These are phyloP conservation scores for Geoglossum cookeanum DNA, from an alignment of 2,329 filamentous ascomycete species.

Conservation along the genomic window DNA sequence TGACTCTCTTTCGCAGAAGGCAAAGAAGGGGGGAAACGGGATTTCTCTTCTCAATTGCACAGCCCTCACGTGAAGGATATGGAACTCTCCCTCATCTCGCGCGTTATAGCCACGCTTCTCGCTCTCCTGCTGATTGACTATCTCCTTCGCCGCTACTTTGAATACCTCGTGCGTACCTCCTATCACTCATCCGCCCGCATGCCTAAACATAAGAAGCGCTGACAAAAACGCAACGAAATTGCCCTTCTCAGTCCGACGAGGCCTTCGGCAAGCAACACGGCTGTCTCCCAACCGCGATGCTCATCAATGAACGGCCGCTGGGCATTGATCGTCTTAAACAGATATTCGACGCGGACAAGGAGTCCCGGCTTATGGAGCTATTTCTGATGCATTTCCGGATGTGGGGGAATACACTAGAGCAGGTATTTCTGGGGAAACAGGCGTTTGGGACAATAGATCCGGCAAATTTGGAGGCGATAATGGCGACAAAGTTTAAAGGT, in stretches of 20 bases:
- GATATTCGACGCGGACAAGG: conserved; percentile 16
- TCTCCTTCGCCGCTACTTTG: not conserved
- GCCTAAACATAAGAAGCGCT: not conserved
- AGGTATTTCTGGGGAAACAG: not conserved
- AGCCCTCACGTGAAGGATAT: not conserved
- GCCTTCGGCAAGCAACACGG: conserved; percentile 5
- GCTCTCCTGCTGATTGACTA: not conserved
- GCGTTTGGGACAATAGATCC: conserved; percentile 61
- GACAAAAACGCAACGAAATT: not conserved
- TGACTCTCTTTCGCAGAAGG: too few species aligned
- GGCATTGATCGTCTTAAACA: conserved; percentile 19
- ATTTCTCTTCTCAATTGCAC: too few species aligned
- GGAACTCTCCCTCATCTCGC: not conserved
- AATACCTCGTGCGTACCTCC: not conserved
- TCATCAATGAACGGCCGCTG: conserved; percentile 17
- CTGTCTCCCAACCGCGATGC: conserved; percentile 10
- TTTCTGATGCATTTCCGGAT: conserved; percentile 17
- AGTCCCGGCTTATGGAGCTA: conserved; percentile 18
- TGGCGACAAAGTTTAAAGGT: conserved; percentile 60
- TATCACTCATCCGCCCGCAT: too few species aligned
- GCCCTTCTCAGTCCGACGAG: conserved; percentile 3
- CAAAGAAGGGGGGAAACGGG: too few species aligned
- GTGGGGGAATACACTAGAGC: conserved; percentile 10
- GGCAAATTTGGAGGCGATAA: conserved; percentile 76
- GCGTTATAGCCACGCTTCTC: not conserved